These are phyloP conservation scores for Xerocomellus amylosporus DNA, from an alignment of 768 basidiomycete species.

Conservation along the genomic window DNA sequence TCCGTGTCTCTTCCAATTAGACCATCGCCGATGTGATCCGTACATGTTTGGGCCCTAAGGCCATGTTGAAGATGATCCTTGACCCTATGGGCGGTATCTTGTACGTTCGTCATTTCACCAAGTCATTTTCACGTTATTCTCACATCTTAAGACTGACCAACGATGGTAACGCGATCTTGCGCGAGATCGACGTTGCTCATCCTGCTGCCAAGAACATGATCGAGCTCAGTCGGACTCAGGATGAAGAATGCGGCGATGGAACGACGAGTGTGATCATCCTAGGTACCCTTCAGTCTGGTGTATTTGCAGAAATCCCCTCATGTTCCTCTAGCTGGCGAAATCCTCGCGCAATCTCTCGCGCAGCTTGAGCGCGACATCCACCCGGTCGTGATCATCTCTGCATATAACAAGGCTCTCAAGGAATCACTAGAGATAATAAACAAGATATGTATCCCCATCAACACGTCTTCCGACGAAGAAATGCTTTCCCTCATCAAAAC, in stretches of 20 bases:
- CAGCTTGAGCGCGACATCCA: constrained; percentile 97
- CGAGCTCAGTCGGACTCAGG: constrained; percentile 94
- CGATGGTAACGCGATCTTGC: constrained; percentile 97
- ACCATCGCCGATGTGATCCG: constrained; percentile 97
- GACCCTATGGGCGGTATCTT: constrained; percentile 99
- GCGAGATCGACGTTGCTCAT: constrained; percentile 98
- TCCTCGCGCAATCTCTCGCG: constrained; percentile 90
- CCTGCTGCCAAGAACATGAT: constrained; percentile 99
- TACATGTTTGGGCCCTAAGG: constrained; percentile 95
- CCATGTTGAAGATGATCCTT: constrained; percentile 99
- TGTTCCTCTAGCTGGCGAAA: constrained; percentile 74
- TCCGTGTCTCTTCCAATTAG: constrained; percentile 36
- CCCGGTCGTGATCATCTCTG: constrained; percentile 97
- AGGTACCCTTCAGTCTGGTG: constrained; percentile 48
- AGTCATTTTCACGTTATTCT: background rate
- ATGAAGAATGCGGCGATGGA: constrained; percentile 98
- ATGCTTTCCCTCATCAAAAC: constrained; percentile 98
- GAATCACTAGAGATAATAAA: constrained; percentile 89
- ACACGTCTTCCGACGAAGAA: constrained; percentile 77
- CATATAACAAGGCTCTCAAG: constrained; percentile 94
- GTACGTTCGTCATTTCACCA: constrained; percentile 43
- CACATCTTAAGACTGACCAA: constrained; percentile 72
- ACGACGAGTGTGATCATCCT: constrained; percentile 98
- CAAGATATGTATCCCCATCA: constrained; percentile 85
- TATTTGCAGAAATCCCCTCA: background rate